Base-by-base conservation (phyloP, 192 early-diverging fungal genomes). In the Gigaspora rosea region DNA sequence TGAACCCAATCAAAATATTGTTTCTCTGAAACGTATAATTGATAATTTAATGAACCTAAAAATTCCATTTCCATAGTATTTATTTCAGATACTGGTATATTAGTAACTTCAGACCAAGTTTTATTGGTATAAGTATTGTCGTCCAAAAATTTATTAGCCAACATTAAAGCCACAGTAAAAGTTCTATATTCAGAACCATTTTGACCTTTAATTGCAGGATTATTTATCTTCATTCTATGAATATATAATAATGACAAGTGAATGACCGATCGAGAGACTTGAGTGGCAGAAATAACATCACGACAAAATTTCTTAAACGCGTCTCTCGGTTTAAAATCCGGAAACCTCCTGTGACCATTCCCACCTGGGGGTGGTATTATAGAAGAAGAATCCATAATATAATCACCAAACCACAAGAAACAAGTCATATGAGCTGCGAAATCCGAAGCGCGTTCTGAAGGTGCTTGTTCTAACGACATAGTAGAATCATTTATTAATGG, bases 121-220 rank as follows among this genome's bases (percentile, higher is more conserved):
- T 91, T 88, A 80, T 94, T 95, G 13, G 95, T 91, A 77, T 93
- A 97, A 61, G 94, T 96, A 80, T 95, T 95, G 82, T 97, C 95
- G 78, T 94, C 90, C 35, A 95, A 84, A 77, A 89, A 91, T 78
- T 96, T 96, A 85, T 93, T 95, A 67, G 93, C 91, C 5, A 94
- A 86, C 86, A 94, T 93, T 48, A 96, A 85, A 48, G 94, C 90
- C n/a, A 92, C 92, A 9, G 93, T 91, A 78, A 96, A 92, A 56
- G 95, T 78, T 18, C 94, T 83, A 71, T 91, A 94, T 76, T 96
- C 95, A 62, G 90, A 91, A 57, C 95, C 95, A 50, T 81, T 79
- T 41, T 84, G 83, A 59, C 89, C 91, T 78, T 84, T 83, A 48
- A 90, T 85, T 12, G 83, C 79, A 3, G 91, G 87, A 69, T 88